Evolutionary conservation across 257 asterid genomes (phyloP), one percentile per base, ranked within the genome.

Genomic region (Solanum peruvianum): DNA sequence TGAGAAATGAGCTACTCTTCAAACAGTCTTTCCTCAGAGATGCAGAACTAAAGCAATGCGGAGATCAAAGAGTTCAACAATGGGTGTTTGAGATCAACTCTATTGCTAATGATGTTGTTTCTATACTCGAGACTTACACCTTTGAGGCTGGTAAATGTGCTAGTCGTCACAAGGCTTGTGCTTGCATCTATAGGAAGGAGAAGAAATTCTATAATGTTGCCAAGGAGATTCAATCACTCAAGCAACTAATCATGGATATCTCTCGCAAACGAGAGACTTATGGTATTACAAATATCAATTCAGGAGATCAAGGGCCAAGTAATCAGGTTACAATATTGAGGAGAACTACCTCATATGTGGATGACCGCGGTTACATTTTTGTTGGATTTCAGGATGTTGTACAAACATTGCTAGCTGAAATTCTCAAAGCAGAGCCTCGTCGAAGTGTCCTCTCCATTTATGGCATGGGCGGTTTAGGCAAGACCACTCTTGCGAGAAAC

Each of bases 391-490:
- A 42, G 45, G 76, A 86, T 76, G 78, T 56, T 21, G 45, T 64
- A 37, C 1, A 86, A 16, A 47, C 2, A 5, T 23, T 86, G 58
- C 31, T 86, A 9, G n/a, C 31, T 25, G 62, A 80, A 62, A 47
- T 77, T 76, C 47, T 86, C 44, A 80, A 41, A 76, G 44, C 7
- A 18, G 86, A 80, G 85, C 42, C 82, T 58, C 41, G 39, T 2
- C 88, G 44, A 20, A 75, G 35, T 0, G 86, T 44, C 9, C 18
- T 86, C 70, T 86, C 69, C 18, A 80, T 86, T 77, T 64, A 39
- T 44, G 88, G 88, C 3, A 86, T 41, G 88, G 88, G 80, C 1
- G 88, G 88, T 1, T 77, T 60, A 25, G 88, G 85, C 69, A 86
- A 75, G 70, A 86, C 84, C 2, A 86, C 84, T 10, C 73, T 86